A percentile compares a stretch with the other conserved stretches of the same genome.
phyloP scores from a whole-genome alignment of 148 eudicot species.

The Vaccinium corymbosum region DNA sequence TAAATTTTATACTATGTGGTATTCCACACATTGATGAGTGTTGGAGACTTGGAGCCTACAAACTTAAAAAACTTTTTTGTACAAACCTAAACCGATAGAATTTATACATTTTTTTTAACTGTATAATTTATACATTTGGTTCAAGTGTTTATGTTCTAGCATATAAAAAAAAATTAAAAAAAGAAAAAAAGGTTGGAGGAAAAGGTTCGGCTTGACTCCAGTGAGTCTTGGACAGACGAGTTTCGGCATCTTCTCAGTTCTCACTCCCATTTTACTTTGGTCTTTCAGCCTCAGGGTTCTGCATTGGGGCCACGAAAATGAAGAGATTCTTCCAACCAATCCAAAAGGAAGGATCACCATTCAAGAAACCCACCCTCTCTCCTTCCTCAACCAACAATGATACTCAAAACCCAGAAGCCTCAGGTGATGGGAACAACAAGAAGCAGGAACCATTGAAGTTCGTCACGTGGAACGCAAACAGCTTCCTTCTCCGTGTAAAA shows the following conservation, averaged over 20 bases:
- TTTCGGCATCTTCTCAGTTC: neutral
- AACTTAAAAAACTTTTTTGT: too few relatives aligned
- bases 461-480: constrained; percentile 97
- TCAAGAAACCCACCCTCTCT: constrained; percentile 64
- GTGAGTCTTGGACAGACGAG: neutral
- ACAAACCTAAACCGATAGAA: too few relatives aligned
- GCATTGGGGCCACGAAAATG: constrained; percentile 24
- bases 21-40: too few relatives aligned
- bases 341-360: constrained; percentile 53
- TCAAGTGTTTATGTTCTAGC: too few relatives aligned
- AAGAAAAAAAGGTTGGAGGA: too few relatives aligned
- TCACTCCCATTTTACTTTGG: neutral
- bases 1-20: too few relatives aligned
- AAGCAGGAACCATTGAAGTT: constrained; percentile 78
- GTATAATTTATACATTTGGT: too few relatives aligned
- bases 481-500: constrained; percentile 80
- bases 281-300: neutral
- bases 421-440: constrained; percentile 18
- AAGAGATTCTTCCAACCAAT: constrained; percentile 88
- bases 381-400: constrained; percentile 21
- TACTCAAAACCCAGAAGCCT: constrained; percentile 16
- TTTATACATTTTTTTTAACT: too few relatives aligned
- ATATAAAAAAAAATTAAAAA: too few relatives aligned
- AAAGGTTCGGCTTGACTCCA: too few relatives aligned
- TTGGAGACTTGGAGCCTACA: too few relatives aligned